These are phyloP conservation scores for Gomphus sp. DNA, from an alignment of 1,284 basidiomycete genomes.

Conservation along the genomic window DNA sequence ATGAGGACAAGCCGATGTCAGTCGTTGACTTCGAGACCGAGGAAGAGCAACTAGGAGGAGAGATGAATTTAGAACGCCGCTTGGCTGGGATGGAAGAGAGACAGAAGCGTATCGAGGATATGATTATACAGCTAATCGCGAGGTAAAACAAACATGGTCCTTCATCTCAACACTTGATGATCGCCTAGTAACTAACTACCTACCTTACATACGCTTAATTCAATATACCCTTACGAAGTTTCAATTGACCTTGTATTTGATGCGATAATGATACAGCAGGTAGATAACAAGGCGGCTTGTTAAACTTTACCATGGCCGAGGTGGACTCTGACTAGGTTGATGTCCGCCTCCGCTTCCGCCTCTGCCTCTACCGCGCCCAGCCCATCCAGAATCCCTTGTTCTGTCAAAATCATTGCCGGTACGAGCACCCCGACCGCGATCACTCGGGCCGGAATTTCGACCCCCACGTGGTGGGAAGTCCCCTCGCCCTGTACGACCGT, in stretches of 20 bases:
- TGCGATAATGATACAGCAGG: slow-evolving; percentile 2
- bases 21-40: slow-evolving; percentile 27
- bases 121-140: slow-evolving; percentile 2
- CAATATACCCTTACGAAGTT: background rate
- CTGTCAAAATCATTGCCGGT: slow-evolving; percentile 14
- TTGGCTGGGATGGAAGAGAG: slow-evolving; percentile 51
- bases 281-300: background rate
- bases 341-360: no score
- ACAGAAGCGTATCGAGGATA: background rate
- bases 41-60: slow-evolving; percentile 17
- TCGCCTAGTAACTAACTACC: background rate
- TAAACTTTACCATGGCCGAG: background rate
- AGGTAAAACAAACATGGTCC: background rate
- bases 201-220: background rate
- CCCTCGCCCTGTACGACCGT: background rate
- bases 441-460: background rate
- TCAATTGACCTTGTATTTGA: background rate
- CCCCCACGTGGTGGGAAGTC: slow-evolving; percentile 13
- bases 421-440: slow-evolving; percentile 16
- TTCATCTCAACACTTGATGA: background rate
- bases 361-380: slow-evolving; percentile 28
- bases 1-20: slow-evolving; percentile 27
- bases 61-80: slow-evolving; percentile 27
- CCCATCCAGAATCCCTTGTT: slow-evolving; percentile 12
- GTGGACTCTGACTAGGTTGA: background rate